Percentiles rank a stretch among this genome's conserved stretches.
phyloP scores from a whole-genome alignment of 768 basidiomycete genomes.

The Chalciporus piperatus region DNA sequence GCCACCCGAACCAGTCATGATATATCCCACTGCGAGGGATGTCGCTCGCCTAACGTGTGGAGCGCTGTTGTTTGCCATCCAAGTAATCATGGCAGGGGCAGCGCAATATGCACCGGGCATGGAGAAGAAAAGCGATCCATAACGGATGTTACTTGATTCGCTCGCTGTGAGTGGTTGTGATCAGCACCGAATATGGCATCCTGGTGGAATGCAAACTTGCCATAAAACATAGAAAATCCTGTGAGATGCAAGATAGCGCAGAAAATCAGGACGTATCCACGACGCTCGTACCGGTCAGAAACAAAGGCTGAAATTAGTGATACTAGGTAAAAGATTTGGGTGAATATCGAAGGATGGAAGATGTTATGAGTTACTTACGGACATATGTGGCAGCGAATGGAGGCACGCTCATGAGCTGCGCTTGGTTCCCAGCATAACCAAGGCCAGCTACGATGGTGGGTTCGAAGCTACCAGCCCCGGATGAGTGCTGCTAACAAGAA shows the following conservation, averaged over 20 bases:
- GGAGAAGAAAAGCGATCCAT: constrained; percentile 56
- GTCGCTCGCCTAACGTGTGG: constrained; percentile 59
- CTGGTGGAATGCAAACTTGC: neutral
- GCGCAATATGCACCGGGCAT: constrained; percentile 49
- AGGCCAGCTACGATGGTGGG: constrained; percentile 68
- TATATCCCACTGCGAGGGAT: constrained; percentile 53
- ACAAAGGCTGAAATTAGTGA: constrained; percentile 41
- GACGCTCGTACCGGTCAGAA: constrained; percentile 52
- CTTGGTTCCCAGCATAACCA: constrained; percentile 50
- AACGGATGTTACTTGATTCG: constrained; percentile 41
- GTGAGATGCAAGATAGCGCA: constrained; percentile 33
- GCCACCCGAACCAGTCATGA: constrained; percentile 54
- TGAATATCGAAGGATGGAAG: neutral
- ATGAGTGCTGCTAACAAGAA: constrained; percentile 13
- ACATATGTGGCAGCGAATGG: constrained; percentile 50
- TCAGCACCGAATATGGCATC: neutral
- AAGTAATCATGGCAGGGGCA: constrained; percentile 54
- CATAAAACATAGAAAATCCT: constrained; percentile 1
- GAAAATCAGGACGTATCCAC: constrained; percentile 47
- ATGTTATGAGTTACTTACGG: constrained; percentile 30
- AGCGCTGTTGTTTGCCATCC: constrained; percentile 60
- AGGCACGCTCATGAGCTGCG: constrained; percentile 63
- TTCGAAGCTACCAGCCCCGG: constrained; percentile 48
- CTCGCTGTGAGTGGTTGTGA: constrained; percentile 6
- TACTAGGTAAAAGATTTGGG: constrained; percentile 23